Evolutionary conservation across 495 filamentous ascomycete species (phyloP), one percentile per base, ranked within the genome.

Genomic region (Beverwykella pulmonaria): DNA sequence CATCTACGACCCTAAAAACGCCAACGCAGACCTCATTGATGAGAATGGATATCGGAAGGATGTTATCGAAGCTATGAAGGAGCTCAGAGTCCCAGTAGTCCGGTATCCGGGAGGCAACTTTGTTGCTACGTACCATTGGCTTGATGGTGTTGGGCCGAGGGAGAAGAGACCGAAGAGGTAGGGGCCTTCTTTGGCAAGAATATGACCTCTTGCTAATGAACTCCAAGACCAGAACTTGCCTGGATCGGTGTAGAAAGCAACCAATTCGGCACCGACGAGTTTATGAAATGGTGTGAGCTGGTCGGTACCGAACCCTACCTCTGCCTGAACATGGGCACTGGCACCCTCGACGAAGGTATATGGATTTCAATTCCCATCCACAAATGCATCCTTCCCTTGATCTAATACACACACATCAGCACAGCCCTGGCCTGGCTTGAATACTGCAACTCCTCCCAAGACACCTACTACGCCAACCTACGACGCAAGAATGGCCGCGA

Each of bases 41-140:
- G 80, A 86, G 59, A 81, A 90, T 71, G 89, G 89, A 15, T 92
- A 90, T 75, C 85, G 89, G 17, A 90, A 82, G 65, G 89, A 92
- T 75, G 89, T 93, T 17, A 80, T 92, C 26, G 81, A 82, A 55
- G 85, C 87, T 8, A 76, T 92, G 57, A 84, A 85, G 68, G 88
- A 90, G 63, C 79, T 92, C 23, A 82, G 87, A 39, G 83, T 90
- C 29, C 90, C 90, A 22, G 88, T 91, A 30, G 84, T 93, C 25
- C 82, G 89, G 41, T 92, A 93, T 74, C 90, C 90, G 12, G 90
- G 90, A 15, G 90, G 90, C 27, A 93, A 92, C 75, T 92, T 92
- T 69, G 84, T 86, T 39, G 90, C 90, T 1, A 92, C 90, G 5
- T 93, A 93, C 71, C 89, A 92, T 75, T 93, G 90, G 90, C 79